Evolutionary conservation across 805 yeast genomes (phyloP), one percentile per base, ranked within the genome.

Genomic region (Barnettozyma wickerhamii): DNA sequence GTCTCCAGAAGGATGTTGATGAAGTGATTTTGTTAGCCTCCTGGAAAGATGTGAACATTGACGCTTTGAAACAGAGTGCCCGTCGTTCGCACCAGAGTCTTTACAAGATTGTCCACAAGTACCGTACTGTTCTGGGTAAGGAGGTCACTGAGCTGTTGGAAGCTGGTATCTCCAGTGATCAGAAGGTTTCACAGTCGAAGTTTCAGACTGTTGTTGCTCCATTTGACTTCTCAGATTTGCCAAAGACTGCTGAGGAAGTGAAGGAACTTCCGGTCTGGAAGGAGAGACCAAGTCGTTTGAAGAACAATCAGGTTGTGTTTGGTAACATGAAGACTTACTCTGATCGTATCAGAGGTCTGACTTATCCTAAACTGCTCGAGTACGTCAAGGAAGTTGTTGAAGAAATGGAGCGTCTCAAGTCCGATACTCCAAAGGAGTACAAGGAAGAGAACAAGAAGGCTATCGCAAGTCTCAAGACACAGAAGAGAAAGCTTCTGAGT

Each of bases 41-140:
- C 54, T 95, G 98, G 98, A 89, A 90, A 52, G 99, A 93, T 64
- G 90, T 89, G 10, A 95, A 93, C 55, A 77, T 89, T 33, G 95
- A 85, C 56, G 96, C 99, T 0, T 71, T 93, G 53, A 89, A 87
- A 51, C 97, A 90, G 62, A 87, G 96, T 62, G 93, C 99, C 6
- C 79, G 88, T 48, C 77, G 84, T 35, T 89, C 97, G 1, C 99
- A 95, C 56, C 77, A 79, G 48, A 78, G 72, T 51, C 77, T 93
- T 39, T 91, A 82, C 75, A 93, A 89, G 62, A 59, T 85, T 38
- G 84, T 91, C 10, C 74, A 89, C 43, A 88, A 88, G 59, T 93
- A 86, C 58, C 76, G 98, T 39, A 72, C 72, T 2, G 53, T 82
- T 24, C 60, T 90, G 10, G 59, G 71, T 6, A 70, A 70, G 19